A percentile compares a stretch with the other conserved stretches of the same genome.
These are phyloP conservation scores for Daldinia sp. DNA, from an alignment of 2,329 filamentous ascomycete genomes.

Conservation along the genomic window DNA sequence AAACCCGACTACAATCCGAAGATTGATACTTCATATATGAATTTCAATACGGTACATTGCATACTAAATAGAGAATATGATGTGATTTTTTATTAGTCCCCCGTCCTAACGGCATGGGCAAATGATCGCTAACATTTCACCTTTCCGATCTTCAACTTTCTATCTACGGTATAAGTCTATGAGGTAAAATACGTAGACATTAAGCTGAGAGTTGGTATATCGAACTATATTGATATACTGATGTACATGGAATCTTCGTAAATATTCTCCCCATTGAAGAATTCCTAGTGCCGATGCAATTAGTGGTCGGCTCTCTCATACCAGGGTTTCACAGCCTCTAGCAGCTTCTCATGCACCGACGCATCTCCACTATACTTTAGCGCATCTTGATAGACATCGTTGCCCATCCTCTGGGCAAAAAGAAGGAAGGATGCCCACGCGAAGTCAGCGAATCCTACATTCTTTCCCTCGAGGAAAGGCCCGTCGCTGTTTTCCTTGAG, in stretches of 20 bases:
- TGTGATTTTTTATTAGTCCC: background rate
- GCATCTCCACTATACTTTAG: conserved; percentile 55
- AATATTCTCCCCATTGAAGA: background rate
- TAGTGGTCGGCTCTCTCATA: conserved; percentile 56
- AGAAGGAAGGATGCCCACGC: conserved; percentile 61
- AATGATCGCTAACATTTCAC: background rate
- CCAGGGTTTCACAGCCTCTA: conserved; percentile 59
- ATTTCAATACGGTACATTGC: background rate
- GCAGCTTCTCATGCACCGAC: conserved; percentile 54
- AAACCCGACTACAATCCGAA: background rate
- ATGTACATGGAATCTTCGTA: background rate
- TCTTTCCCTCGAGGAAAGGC: conserved; percentile 70
- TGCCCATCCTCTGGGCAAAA: conserved; percentile 53
- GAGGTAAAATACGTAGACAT: background rate
- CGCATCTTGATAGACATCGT: conserved; percentile 52
- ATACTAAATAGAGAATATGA: background rate
- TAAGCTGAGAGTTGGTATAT: background rate
- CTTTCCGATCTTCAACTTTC: background rate
- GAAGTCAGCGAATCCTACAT: conserved; percentile 69
- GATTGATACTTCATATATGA: background rate
- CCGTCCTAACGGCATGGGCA: background rate
- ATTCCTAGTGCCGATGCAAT: background rate
- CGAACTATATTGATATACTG: background rate
- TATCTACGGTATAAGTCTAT: background rate
- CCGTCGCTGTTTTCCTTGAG: conserved; percentile 68